Evolutionary conservation across 2,329 filamentous ascomycete genomes (phyloP), one percentile per base, ranked within the genome.

Genomic region (Ascochyta lentis): DNA sequence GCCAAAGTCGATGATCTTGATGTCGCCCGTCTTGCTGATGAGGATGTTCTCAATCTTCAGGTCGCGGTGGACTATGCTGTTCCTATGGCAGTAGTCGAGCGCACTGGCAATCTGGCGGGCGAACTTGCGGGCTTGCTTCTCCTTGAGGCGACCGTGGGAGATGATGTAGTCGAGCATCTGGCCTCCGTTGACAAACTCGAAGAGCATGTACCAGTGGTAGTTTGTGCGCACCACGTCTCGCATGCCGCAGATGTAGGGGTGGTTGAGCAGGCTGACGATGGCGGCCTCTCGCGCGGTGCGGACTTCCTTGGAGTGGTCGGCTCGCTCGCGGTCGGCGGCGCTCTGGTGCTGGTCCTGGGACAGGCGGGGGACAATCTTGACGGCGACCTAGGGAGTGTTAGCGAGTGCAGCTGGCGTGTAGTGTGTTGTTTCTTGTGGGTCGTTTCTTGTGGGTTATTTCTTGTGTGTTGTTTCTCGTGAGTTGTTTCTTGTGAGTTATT

Each of bases 151-250:
- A 55, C 94, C 95, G 71, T 99, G 95, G 3, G 93, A 97, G 73
- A 99, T 99, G 76, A 99, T 99, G 78, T 98, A 99, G 80, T 99
- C 95, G 59, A 99, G 87, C 95, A 99, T 98, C 79, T 99, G 95
- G 16, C 95, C 95, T 43, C 95, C 95, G 72, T 99, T 97, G 77
- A 99, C 95, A 76, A 95, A 97, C 79, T 99, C 95, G 72, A 96
- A 99, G 47, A 99, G 87, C 95, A 99, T 99, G 78, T 99, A 99
- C 95, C 95, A 99, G 77, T 99, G 95, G 75, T 97, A 95, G 70
- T 95, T 94, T 46, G 95, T 98, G 54, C 93, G 89, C 53, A 98
- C 90, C 24, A 97, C 92, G 78, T 99, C 95, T 63, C 92, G 88
- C 84, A 99, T 90, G 56, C 91, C 92, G 75, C 95, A 98, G 55